Percentiles rank a stretch among this genome's conserved stretches.
phyloP scores from a whole-genome alignment of 2,329 filamentous ascomycete species.

The Epichloe bromicola region DNA sequence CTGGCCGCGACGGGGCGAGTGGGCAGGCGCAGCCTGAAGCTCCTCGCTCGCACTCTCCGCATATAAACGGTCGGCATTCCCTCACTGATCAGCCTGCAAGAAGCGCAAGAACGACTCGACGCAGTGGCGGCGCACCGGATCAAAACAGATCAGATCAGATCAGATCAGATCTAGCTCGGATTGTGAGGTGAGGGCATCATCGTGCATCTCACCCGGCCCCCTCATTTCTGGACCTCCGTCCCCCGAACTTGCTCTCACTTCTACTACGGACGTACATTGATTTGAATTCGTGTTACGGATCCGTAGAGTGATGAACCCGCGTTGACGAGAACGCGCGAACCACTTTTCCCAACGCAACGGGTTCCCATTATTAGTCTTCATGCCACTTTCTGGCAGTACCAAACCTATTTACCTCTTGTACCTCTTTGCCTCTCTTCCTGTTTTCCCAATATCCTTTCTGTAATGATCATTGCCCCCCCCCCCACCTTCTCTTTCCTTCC shows the following conservation, averaged over 20 bases:
- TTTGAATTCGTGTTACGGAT: neutral
- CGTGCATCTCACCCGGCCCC: slow-evolving; percentile 2
- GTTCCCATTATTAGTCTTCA: neutral
- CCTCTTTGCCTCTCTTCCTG: too few species aligned
- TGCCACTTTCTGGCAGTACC: neutral
- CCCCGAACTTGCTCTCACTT: neutral
- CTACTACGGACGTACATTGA: too few species aligned
- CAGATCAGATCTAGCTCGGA: slow-evolving; percentile 1
- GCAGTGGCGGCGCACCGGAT: neutral
- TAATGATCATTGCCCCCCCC: too few species aligned
- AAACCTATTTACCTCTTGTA: too few species aligned
- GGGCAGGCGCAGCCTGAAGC: neutral
- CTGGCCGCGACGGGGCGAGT: neutral
- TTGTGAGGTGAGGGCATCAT: slow-evolving; percentile 1
- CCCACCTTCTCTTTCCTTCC: too few species aligned
- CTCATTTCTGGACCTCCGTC: neutral
- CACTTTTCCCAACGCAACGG: neutral
- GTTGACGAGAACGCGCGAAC: slow-evolving; percentile 1
- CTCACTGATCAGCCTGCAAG: slow-evolving; percentile 12
- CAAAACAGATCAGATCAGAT: neutral
- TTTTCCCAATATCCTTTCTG: too few species aligned
- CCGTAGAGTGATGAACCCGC: neutral
- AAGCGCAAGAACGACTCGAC: neutral
- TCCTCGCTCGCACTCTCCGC: slow-evolving; percentile 6
- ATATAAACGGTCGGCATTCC: slow-evolving; percentile 37